Conservation (phyloP, 257 asterid species). For the Lavandula angustifolia region DNA sequence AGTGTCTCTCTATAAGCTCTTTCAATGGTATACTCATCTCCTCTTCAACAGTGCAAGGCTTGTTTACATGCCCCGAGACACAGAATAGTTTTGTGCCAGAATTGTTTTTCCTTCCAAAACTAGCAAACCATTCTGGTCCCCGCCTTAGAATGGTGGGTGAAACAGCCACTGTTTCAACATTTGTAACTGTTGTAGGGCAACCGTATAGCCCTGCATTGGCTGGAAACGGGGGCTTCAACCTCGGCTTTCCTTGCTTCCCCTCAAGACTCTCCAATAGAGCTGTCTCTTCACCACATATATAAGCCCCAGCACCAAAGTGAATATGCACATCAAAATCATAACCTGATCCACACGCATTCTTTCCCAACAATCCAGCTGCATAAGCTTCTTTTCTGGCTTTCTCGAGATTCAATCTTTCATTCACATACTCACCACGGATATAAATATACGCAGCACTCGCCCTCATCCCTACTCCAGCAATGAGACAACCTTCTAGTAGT, state of each 20-base stretch:
- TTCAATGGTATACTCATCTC: constrained; percentile 95
- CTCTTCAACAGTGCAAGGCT: constrained; percentile 99
- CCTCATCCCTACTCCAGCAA: constrained; percentile 99
- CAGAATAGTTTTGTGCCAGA: constrained; percentile 92
- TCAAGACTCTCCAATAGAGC: constrained; percentile 99
- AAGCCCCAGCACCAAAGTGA: constrained; percentile 98
- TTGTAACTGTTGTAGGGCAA: constrained; percentile 96
- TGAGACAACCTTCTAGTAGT: constrained; percentile 90
- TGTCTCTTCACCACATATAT: constrained; percentile 98
- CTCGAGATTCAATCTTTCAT: constrained; percentile 81
- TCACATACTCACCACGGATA: constrained; percentile 96
- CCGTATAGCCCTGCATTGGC: constrained; percentile 97
- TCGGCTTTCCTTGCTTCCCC: constrained; percentile 98
- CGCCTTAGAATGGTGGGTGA: constrained; percentile 97
- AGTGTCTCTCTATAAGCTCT: constrained; percentile 90
- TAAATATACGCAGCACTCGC: constrained; percentile 94
- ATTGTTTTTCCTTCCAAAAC: constrained; percentile 95
- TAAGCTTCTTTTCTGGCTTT: constrained; percentile 94
- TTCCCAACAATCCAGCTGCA: constrained; percentile 82
- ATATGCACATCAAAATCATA: constrained; percentile 94
- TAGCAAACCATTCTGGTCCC: constrained; percentile 98
- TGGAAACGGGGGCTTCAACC: constrained; percentile 98
- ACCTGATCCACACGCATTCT: constrained; percentile 97
- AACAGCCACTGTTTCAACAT: constrained; percentile 97
- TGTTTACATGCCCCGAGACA: constrained; percentile 95